A percentile compares a stretch with the other conserved stretches of the same genome.
Evolutionary conservation across 1,284 basidiomycete genomes (phyloP).

Genomic region (Apiotrichum mycotoxinovorans): DNA sequence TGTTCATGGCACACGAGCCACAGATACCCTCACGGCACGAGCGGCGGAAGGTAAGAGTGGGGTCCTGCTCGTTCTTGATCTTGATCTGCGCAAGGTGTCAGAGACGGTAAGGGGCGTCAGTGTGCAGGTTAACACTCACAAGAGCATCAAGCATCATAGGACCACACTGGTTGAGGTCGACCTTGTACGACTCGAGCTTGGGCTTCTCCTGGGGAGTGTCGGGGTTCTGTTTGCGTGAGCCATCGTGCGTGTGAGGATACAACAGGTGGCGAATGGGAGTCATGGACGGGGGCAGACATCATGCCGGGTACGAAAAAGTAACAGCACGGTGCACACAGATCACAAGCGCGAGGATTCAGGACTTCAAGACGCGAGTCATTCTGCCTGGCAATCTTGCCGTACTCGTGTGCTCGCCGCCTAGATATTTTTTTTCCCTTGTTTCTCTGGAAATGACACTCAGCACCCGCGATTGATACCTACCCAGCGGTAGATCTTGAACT

Average conservation of each 20-base stretch:
- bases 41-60: slow-evolving; percentile 92
- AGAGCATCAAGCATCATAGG: slow-evolving; percentile 77
- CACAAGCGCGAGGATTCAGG: too few relatives aligned
- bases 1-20: slow-evolving; percentile 98
- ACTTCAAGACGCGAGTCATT: background rate
- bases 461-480: slow-evolving; percentile 52
- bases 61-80: slow-evolving; percentile 98
- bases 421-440: background rate
- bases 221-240: slow-evolving; percentile 68
- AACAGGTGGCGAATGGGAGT: too few relatives aligned
- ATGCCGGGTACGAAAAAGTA: background rate
- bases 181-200: slow-evolving; percentile 80
- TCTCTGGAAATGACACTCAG: background rate
- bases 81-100: slow-evolving; percentile 65
- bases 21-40: slow-evolving; percentile 98
- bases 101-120: background rate
- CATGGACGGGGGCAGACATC: too few relatives aligned
- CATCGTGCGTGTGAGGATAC: background rate
- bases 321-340: too few relatives aligned
- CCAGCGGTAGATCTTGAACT: slow-evolving; percentile 97
- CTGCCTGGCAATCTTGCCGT: too few relatives aligned
- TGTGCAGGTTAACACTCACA: slow-evolving; percentile 29
- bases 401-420: too few relatives aligned
- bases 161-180: slow-evolving; percentile 91
- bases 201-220: slow-evolving; percentile 93